phyloP scores from a whole-genome alignment of 306 rosid genomes.

The Cicer cuneatum region DNA sequence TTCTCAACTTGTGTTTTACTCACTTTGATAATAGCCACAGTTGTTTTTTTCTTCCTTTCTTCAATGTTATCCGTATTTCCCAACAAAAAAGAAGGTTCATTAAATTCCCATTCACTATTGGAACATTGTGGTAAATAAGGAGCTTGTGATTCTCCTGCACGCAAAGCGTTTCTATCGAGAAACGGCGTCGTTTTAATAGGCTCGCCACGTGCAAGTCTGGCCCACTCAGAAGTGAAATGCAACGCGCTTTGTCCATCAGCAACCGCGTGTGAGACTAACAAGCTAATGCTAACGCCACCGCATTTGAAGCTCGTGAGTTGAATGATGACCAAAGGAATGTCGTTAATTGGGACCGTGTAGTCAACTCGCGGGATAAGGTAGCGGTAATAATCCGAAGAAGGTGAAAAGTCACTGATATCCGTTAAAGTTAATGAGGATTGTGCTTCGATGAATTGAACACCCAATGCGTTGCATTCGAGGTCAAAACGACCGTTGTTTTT shows the following conservation, averaged over 20 bases:
- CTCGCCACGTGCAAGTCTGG: slow-evolving; percentile 57
- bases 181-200: slow-evolving; percentile 49
- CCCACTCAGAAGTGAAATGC: slow-evolving; percentile 63
- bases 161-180: slow-evolving; percentile 43
- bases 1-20: slow-evolving; percentile 53
- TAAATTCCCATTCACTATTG: slow-evolving; percentile 30
- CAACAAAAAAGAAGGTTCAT: slow-evolving; percentile 35
- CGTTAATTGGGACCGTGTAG: slow-evolving; percentile 54
- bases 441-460: slow-evolving; percentile 59
- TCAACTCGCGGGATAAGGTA: slow-evolving; percentile 50
- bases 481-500: slow-evolving; percentile 54
- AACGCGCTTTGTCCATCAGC: slow-evolving; percentile 59
- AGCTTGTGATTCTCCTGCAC: slow-evolving; percentile 36
- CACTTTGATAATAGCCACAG: slow-evolving; percentile 46
- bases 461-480: slow-evolving; percentile 61
- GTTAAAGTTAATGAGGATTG: slow-evolving; percentile 44
- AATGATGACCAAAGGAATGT: slow-evolving; percentile 51
- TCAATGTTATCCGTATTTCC: slow-evolving; percentile 35
- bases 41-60: slow-evolving; percentile 56
- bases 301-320: slow-evolving; percentile 66
- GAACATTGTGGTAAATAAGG: not conserved
- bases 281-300: slow-evolving; percentile 54
- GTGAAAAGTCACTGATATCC: slow-evolving; percentile 52
- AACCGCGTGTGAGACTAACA: slow-evolving; percentile 52
- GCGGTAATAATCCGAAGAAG: slow-evolving; percentile 21